These are phyloP conservation scores for Cladorrhinum samala DNA, from an alignment of 495 filamentous ascomycete genomes.

Conservation along the genomic window DNA sequence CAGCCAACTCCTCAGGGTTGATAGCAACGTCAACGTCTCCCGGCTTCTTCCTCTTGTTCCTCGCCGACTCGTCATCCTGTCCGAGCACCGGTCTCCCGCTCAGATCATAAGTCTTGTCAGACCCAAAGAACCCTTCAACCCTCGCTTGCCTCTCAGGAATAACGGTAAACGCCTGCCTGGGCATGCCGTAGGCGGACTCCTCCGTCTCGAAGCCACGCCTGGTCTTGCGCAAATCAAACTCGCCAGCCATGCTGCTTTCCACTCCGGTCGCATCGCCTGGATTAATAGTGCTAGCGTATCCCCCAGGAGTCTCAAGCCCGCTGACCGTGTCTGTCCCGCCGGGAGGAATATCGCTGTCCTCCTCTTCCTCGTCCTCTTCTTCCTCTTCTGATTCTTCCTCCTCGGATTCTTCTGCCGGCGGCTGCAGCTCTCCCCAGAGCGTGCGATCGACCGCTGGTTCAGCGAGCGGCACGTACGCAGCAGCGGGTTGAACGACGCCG, in stretches of 20 bases:
- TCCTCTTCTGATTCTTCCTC: constrained; percentile 66
- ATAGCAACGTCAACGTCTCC: constrained; percentile 91
- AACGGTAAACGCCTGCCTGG: constrained; percentile 77
- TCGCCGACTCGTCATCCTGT: constrained; percentile 66
- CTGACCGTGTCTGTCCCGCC: constrained; percentile 66
- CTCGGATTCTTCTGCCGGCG: constrained; percentile 73
- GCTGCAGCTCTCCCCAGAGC: constrained; percentile 90
- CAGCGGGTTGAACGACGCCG: constrained; percentile 15
- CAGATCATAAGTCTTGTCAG: constrained; percentile 87
- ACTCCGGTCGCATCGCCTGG: constrained; percentile 40
- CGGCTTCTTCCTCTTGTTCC: constrained; percentile 86
- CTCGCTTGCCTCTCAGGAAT: constrained; percentile 79
- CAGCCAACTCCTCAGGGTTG: constrained; percentile 68
- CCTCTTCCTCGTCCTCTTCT: constrained; percentile 63
- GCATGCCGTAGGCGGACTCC: constrained; percentile 60
- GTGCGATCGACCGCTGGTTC: constrained; percentile 85
- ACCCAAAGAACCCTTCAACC: constrained; percentile 90
- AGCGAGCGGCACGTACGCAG: constrained; percentile 48
- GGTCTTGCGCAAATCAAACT: constrained; percentile 87
- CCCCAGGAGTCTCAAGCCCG: constrained; percentile 75
- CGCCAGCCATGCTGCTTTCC: constrained; percentile 68
- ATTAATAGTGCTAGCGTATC: constrained; percentile 71
- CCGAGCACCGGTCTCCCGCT: constrained; percentile 57
- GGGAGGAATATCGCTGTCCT: constrained; percentile 33
- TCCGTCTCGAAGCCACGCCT: constrained; percentile 84